A percentile compares a stretch with the other conserved stretches of the same genome.
Evolutionary conservation across 2,329 filamentous ascomycete genomes (phyloP).

Genomic region (Penicillium sp.): DNA sequence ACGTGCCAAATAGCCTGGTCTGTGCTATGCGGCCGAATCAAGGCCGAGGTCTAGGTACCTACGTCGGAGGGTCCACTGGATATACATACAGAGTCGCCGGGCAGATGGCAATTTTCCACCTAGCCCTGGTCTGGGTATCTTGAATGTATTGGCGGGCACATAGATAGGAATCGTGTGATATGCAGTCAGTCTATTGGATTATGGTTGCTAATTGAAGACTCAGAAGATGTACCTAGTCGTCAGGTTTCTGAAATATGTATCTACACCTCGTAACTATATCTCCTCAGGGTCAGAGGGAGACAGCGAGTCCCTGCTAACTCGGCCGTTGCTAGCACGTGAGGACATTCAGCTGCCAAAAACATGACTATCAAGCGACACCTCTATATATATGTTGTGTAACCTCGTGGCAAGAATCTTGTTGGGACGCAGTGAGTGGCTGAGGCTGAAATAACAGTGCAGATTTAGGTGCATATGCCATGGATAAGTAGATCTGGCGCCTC

Average conservation of each 20-base stretch:
- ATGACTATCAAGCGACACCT: background rate
- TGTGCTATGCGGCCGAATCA: background rate
- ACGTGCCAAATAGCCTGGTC: conserved; percentile 11
- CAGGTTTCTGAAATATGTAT: too few species aligned
- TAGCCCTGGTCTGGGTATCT: too few species aligned
- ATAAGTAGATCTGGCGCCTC: too few species aligned
- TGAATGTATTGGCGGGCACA: background rate
- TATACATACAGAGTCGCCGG: too few species aligned
- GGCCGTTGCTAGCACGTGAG: background rate
- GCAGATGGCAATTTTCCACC: too few species aligned
- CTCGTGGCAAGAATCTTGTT: conserved; percentile 11
- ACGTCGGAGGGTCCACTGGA: background rate
- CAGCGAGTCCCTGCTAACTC: too few species aligned
- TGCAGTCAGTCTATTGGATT: background rate
- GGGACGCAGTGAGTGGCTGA: conserved; percentile 12
- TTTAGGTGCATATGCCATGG: conserved; percentile 11
- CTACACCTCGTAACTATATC: too few species aligned
- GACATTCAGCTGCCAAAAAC: background rate
- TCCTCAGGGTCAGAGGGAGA: background rate
- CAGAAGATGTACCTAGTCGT: too few species aligned
- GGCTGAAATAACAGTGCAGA: conserved; percentile 10
- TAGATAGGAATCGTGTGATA: too few species aligned
- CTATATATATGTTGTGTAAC: conserved; percentile 12
- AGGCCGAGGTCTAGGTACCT: too few species aligned
- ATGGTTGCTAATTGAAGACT: too few species aligned